Base-by-base conservation (phyloP, 257 asterid genomes). In the Gynochthodes officinalis region DNA sequence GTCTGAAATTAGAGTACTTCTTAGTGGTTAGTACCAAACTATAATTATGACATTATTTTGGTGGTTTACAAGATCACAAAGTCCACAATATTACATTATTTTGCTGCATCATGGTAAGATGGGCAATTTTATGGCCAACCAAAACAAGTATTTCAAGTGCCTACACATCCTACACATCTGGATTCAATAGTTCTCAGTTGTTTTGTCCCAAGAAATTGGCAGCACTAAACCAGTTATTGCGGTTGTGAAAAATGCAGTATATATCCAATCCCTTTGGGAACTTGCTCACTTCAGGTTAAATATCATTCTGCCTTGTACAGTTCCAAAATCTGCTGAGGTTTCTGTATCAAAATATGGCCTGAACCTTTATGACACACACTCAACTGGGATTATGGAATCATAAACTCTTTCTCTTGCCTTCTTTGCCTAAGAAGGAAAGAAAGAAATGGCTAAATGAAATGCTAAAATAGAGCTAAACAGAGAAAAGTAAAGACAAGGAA, bases 331-430 rank as follows among this genome's bases (percentile, higher is more conserved):
- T 59, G 64, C 37, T 28, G 40, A 4, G 11, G 35, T 4, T 64
- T 10, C 10, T 10, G 25, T 7, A 35, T 21, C 48, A 18, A 9
- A 16, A 7, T 37, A 28, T 1, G 14, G 61, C n/a, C 57, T 33
- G 13, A 25, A 50, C 19, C 54, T 68, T 84, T 87, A 87, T 5
- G 89, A 80, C 55, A 79, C 61, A 49, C 28, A 59, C 71, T 85
- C 86, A 77, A 72, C 90, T 0, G 93, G 93, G 78, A 85, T 77
- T 6, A 78, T 72, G 33, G 90, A 76, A 59, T 67, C 81, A 28
- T 48, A 74, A 6, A 84, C 89, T 78, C 93, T 82, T 42, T 86
- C 95, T 73, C 76, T 80, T 4, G 95, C 93, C 71, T 81, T 88
- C 77, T 80, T 86, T 50, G 95, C 86, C 96, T 88, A n/a, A 19